Conservation (phyloP, 768 basidiomycete genomes). For the Boletus tylopilopsis region DNA sequence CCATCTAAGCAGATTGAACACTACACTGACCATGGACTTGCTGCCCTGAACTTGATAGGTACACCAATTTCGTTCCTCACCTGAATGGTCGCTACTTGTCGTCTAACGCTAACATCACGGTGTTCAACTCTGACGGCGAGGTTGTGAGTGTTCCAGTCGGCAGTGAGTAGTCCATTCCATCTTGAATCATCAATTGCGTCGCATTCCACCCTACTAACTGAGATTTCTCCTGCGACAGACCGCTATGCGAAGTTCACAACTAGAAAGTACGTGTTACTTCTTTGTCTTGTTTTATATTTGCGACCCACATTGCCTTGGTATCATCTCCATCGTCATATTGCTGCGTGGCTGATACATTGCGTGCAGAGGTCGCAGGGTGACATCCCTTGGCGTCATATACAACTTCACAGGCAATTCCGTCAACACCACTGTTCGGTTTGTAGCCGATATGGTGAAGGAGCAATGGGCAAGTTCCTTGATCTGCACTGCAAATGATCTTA, state of each 20-base stretch:
- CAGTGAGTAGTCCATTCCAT: slow-evolving; percentile 26
- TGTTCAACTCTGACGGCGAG: slow-evolving; percentile 40
- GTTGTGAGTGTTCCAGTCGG: slow-evolving; percentile 43
- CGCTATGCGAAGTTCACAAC: slow-evolving; percentile 74
- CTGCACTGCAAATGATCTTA: background rate
- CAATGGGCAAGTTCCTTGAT: slow-evolving; percentile 49
- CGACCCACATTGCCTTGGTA: no score
- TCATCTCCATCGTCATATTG: no score
- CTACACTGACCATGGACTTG: slow-evolving; percentile 3
- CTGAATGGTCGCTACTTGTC: slow-evolving; percentile 74
- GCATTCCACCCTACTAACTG: slow-evolving; percentile 18
- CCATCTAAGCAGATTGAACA: background rate
- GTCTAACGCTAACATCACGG: slow-evolving; percentile 83
- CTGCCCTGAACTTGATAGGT: slow-evolving; percentile 31
- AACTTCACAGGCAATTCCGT: slow-evolving; percentile 69
- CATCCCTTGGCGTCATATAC: slow-evolving; percentile 75
- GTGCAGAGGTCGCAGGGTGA: slow-evolving; percentile 62
- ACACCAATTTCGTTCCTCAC: slow-evolving; percentile 62
- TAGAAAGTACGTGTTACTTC: slow-evolving; percentile 45
- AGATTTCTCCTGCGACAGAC: slow-evolving; percentile 41
- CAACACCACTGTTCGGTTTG: slow-evolving; percentile 73
- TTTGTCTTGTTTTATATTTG: no score
- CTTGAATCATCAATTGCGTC: no score
- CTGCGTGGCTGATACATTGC: background rate
- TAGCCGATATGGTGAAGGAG: slow-evolving; percentile 75